Conservation (phyloP, 1,139 yeast genomes). For the Suhomyces panamericanus region DNA sequence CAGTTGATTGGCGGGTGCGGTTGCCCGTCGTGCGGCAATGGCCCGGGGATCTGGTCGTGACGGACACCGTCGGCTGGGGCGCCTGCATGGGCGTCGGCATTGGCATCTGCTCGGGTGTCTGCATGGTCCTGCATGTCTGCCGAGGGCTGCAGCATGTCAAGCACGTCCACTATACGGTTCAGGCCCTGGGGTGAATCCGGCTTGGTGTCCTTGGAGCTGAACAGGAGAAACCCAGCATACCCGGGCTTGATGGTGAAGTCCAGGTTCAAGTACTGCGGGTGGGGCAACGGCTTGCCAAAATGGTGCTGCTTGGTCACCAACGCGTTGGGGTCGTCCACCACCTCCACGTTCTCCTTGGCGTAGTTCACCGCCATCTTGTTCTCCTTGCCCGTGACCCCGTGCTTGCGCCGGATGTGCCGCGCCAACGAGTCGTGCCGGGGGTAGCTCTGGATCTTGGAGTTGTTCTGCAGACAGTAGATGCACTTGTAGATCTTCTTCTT, state of each 20-base stretch:
- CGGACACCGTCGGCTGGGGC: too few relatives aligned
- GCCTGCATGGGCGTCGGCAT: too few relatives aligned
- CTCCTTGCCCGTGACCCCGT: conserved; percentile 49
- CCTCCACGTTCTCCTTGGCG: conserved; percentile 47
- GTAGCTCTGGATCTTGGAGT: conserved; percentile 44
- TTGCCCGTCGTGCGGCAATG: too few relatives aligned
- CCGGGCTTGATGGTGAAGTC: conserved; percentile 33
- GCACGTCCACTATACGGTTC: conserved; percentile 15
- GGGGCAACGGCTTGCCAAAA: conserved; percentile 31
- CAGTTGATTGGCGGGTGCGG: too few relatives aligned
- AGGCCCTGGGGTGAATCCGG: conserved; percentile 9
- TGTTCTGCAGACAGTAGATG: conserved; percentile 40
- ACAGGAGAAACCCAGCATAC: conserved; percentile 36
- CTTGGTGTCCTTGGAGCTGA: conserved; percentile 21
- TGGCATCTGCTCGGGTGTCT: neutral
- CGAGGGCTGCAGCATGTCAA: conserved; percentile 11
- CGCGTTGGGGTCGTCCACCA: conserved; percentile 34
- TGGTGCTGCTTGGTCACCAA: conserved; percentile 15
- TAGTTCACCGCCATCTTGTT: conserved; percentile 49
- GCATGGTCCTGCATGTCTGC: neutral
- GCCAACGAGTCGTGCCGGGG: conserved; percentile 51
- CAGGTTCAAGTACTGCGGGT: conserved; percentile 32
- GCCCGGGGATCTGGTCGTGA: too few relatives aligned
- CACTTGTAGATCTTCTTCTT: conserved; percentile 47
- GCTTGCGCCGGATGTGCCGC: conserved; percentile 47